These are phyloP conservation scores for Castanea mollissima DNA, from an alignment of 306 rosid species.

Conservation along the genomic window DNA sequence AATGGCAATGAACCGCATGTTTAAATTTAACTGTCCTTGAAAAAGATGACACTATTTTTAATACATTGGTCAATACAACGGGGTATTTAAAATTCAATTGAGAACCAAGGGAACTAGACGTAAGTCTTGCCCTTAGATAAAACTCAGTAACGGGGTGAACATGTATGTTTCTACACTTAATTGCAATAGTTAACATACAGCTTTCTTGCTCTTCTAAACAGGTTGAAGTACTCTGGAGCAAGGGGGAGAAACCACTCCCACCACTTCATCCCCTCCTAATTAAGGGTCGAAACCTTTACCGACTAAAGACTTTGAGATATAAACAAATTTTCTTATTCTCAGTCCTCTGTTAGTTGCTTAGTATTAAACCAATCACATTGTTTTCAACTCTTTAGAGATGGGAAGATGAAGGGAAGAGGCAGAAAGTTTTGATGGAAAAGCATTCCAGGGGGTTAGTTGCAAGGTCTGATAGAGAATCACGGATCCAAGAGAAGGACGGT, in stretches of 20 bases:
- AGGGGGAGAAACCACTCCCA: slow-evolving; percentile 81
- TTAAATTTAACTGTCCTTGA: too few species aligned
- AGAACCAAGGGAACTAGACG: too few species aligned
- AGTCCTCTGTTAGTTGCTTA: slow-evolving; percentile 2
- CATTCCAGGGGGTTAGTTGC: slow-evolving; percentile 77
- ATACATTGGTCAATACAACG: too few species aligned
- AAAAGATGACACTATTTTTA: too few species aligned
- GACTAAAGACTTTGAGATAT: slow-evolving; percentile 67
- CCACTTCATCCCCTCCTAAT: slow-evolving; percentile 78
- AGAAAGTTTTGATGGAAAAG: slow-evolving; percentile 63
- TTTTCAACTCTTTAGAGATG: slow-evolving; percentile 52
- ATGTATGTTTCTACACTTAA: slow-evolving; percentile 3
- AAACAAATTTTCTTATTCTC: slow-evolving; percentile 14
- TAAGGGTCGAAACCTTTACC: slow-evolving; percentile 90
- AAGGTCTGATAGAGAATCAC: slow-evolving; percentile 62
- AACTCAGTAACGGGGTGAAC: background rate
- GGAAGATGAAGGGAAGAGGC: slow-evolving; percentile 74
- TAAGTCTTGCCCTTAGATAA: background rate
- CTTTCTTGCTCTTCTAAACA: slow-evolving; percentile 29
- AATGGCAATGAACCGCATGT: too few species aligned
- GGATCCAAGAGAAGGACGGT: slow-evolving; percentile 66
- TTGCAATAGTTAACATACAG: slow-evolving; percentile 8
- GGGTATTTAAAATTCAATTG: too few species aligned
- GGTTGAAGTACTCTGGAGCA: slow-evolving; percentile 97
- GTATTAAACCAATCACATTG: slow-evolving; percentile 12